These are phyloP conservation scores for Helminthosporium solani DNA, from an alignment of 2,329 filamentous ascomycete genomes.

Conservation along the genomic window DNA sequence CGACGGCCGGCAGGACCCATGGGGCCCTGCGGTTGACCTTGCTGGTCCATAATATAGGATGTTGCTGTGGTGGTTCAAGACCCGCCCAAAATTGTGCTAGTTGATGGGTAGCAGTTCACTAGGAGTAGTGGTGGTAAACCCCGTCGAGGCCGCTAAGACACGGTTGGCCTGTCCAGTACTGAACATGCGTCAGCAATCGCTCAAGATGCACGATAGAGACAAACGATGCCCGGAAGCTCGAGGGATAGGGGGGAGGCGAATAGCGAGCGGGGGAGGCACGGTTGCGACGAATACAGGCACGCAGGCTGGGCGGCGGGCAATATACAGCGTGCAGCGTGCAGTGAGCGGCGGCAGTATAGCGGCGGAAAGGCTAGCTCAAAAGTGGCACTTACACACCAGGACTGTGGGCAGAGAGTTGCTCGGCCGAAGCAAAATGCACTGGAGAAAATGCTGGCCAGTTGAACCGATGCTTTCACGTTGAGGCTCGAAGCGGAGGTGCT, in stretches of 20 bases:
- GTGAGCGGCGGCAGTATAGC: too few relatives aligned
- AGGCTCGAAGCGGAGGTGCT: conserved; percentile 17
- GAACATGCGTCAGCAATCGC: conserved; percentile 17
- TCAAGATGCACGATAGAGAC: not conserved
- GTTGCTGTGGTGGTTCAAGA: conserved; percentile 25
- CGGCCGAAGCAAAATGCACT: conserved; percentile 17
- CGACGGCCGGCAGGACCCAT: conserved; percentile 79
- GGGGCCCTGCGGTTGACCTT: conserved; percentile 53
- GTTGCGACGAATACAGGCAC: not conserved
- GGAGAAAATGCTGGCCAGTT: conserved; percentile 29
- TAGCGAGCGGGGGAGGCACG: conserved; percentile 6
- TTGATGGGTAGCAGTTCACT: conserved; percentile 21
- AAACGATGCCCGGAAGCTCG: conserved; percentile 2
- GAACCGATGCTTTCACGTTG: conserved; percentile 25
- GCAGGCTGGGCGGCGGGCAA: conserved; percentile 19
- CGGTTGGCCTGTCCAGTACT: conserved; percentile 22
- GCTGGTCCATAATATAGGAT: conserved; percentile 47
- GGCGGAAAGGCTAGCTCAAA: conserved; percentile 27
- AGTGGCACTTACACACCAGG: conserved; percentile 29
- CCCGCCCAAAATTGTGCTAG: conserved; percentile 12
- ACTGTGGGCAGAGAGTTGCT: conserved; percentile 17
- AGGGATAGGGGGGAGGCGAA: conserved; percentile 5
- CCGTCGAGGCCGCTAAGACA: conserved; percentile 23
- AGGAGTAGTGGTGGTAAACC: conserved; percentile 22
- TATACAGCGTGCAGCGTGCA: too few relatives aligned